Conservation (phyloP, 768 basidiomycete species). For the Tulasnella sp. region DNA sequence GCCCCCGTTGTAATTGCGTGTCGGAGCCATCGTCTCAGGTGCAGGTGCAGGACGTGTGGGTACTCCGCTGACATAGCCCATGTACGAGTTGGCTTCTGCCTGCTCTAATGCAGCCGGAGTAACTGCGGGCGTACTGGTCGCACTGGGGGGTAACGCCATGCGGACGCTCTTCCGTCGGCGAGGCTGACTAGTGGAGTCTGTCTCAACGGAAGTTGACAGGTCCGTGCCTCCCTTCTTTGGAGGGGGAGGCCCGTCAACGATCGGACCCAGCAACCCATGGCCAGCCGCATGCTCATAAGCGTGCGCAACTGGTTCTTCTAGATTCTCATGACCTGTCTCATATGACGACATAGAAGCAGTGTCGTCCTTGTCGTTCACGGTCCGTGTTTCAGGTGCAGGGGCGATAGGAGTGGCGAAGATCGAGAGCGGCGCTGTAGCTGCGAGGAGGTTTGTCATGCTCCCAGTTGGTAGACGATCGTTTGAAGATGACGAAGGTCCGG, state of each 20-base stretch:
- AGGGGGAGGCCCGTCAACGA: not conserved
- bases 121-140: constrained; percentile 44
- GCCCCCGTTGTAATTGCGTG: not conserved
- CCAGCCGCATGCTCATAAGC: not conserved
- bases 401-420: not conserved
- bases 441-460: not conserved
- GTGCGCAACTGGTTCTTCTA: constrained; percentile 26
- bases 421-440: constrained; percentile 1
- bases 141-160: constrained; percentile 52
- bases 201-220: constrained; percentile 17
- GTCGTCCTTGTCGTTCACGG: not conserved
- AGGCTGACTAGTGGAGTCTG: constrained; percentile 18
- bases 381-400: not conserved
- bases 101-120: constrained; percentile 56
- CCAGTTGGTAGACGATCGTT: not conserved
- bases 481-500: not conserved
- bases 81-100: constrained; percentile 27
- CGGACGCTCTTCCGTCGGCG: constrained; percentile 58
- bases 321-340: constrained; percentile 50
- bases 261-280: not conserved
- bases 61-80: not conserved
- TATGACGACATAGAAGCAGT: constrained; percentile 49
- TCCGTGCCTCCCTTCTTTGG: constrained; percentile 24
- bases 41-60: not conserved
- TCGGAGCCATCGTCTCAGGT: not conserved